A percentile compares a stretch with the other conserved stretches of the same genome.
phyloP scores from a whole-genome alignment of 768 basidiomycete genomes.

The Mrakia gelida region DNA sequence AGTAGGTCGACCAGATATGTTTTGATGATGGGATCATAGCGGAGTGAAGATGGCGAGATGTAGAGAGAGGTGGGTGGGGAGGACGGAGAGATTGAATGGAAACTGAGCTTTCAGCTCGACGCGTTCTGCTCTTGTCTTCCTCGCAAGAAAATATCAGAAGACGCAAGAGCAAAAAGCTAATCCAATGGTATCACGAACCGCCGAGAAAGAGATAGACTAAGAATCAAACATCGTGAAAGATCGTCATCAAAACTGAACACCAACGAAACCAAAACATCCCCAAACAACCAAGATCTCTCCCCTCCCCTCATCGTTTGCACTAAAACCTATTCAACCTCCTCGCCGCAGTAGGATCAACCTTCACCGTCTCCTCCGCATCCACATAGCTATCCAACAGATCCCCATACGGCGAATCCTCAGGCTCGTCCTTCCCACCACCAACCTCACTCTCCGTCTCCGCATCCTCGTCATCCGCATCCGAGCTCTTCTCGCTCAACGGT shows the following conservation, averaged over 20 bases:
- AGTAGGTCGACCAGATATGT: too few relatives aligned
- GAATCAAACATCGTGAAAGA: neutral
- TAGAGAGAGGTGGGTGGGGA: too few relatives aligned
- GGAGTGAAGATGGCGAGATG: too few relatives aligned
- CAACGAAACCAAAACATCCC: neutral
- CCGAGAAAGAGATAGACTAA: too few relatives aligned
- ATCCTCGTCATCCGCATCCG: slow-evolving; percentile 27
- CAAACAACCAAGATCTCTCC: neutral
- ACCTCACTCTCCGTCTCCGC: slow-evolving; percentile 8
- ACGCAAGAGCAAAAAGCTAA: too few relatives aligned
- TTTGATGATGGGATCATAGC: too few relatives aligned
- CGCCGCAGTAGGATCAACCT: neutral
- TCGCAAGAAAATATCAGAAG: too few relatives aligned
- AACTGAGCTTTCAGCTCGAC: too few relatives aligned
- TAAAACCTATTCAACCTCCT: slow-evolving; percentile 17
- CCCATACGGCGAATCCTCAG: neutral
- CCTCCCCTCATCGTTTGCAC: neutral
- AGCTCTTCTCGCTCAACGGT: neutral
- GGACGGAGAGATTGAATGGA: too few relatives aligned
- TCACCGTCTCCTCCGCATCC: neutral
- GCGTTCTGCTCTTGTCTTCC: too few relatives aligned
- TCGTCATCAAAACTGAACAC: neutral
- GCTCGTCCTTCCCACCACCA: neutral
- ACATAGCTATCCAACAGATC: slow-evolving; percentile 18
- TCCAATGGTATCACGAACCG: too few relatives aligned